Evolutionary conservation across 768 basidiomycete genomes (phyloP).

Genomic region (Krasilnikovozyma curviuscula): DNA sequence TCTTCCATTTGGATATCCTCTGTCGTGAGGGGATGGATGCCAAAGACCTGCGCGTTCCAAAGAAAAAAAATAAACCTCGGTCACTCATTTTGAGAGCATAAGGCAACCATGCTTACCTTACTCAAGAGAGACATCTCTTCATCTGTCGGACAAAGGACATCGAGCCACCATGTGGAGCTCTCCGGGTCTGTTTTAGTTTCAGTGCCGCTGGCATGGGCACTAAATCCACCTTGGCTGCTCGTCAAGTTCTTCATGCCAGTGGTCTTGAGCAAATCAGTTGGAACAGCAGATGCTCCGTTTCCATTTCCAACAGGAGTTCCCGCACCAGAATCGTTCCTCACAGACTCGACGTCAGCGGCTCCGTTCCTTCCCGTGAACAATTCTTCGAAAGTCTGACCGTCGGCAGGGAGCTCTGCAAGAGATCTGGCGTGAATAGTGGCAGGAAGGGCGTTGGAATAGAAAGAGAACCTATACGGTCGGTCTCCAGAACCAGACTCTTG

Average conservation of each 20-base stretch:
- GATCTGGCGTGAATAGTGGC: constrained; percentile 90
- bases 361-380: constrained; percentile 39
- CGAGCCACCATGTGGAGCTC: constrained; percentile 79
- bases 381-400: constrained; percentile 80
- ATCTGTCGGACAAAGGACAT: constrained; percentile 80
- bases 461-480: constrained; percentile 90
- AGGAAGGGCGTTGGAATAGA: constrained; percentile 80
- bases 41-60: constrained; percentile 51
- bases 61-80: background rate
- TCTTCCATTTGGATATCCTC: constrained; percentile 99
- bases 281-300: no score
- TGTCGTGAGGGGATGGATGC: constrained; percentile 90
- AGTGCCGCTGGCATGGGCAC: background rate
- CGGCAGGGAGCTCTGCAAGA: constrained; percentile 77
- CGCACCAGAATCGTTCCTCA: no score
- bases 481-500: constrained; percentile 35
- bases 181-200: background rate
- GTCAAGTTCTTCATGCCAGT: no score
- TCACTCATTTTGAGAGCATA: background rate
- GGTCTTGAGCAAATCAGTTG: no score
- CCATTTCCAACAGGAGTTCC: no score
- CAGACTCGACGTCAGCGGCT: constrained; percentile 9
- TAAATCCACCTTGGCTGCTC: background rate
- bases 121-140: constrained; percentile 95
- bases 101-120: constrained; percentile 38